Conservation (phyloP, 306 rosid species). For the Delonix regia region DNA sequence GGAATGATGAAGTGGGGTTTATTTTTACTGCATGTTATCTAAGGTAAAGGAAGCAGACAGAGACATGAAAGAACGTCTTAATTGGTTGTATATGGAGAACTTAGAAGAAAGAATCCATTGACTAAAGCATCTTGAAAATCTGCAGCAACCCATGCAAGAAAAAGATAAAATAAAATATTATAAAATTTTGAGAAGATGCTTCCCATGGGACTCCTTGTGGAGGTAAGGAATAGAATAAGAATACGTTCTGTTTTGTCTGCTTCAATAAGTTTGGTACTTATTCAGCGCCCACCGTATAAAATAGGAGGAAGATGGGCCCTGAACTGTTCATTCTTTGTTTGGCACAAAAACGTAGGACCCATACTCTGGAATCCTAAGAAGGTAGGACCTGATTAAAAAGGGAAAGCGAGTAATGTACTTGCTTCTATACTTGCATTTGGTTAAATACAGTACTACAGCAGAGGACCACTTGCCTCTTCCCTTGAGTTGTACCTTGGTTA, state of each 20-base stretch:
- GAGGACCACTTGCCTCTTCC: constrained; percentile 47
- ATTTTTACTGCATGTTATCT: constrained; percentile 15
- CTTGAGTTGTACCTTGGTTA: constrained; percentile 47
- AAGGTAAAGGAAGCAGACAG: constrained; percentile 36
- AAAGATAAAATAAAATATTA: neutral
- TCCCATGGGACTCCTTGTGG: constrained; percentile 52
- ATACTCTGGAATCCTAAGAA: constrained; percentile 42
- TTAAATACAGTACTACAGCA: constrained; percentile 36
- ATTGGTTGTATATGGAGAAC: constrained; percentile 42
- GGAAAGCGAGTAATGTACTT: constrained; percentile 48
- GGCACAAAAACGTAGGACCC: constrained; percentile 41
- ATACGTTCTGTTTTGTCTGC: constrained; percentile 76
- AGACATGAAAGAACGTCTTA: constrained; percentile 38
- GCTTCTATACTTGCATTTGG: constrained; percentile 41
- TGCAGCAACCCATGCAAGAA: constrained; percentile 37
- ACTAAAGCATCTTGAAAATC: constrained; percentile 54
- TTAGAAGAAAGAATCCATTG: constrained; percentile 57
- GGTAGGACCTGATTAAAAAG: constrained; percentile 39
- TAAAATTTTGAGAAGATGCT: constrained; percentile 50
- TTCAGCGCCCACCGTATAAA: constrained; percentile 54
- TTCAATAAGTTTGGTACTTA: constrained; percentile 80
- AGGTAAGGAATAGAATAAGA: constrained; percentile 73
- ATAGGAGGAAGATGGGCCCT: constrained; percentile 48
- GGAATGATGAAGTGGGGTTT: constrained; percentile 20
- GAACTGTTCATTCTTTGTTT: constrained; percentile 48